phyloP scores from a whole-genome alignment of 2,329 filamentous ascomycete species.

The Cryphonectria nitschkei region DNA sequence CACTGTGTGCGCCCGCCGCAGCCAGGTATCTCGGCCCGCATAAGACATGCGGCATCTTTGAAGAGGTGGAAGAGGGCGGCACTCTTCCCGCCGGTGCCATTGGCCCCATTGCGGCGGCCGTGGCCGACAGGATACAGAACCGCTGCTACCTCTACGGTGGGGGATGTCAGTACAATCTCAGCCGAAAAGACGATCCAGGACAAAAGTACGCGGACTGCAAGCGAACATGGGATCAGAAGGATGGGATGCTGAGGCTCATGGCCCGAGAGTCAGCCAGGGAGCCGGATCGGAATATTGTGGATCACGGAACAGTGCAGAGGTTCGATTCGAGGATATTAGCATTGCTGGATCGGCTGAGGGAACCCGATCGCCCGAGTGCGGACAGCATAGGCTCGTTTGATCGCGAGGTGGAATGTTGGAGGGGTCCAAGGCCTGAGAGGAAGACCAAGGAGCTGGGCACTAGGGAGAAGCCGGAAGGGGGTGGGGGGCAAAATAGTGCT shows the following conservation, averaged over 20 bases:
- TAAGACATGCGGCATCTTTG: constrained; percentile 15
- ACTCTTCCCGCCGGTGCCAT: constrained; percentile 1
- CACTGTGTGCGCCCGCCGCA: neutral
- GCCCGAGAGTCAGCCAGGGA: constrained; percentile 17
- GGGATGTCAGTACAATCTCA: neutral
- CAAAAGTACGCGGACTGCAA: neutral
- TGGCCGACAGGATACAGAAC: constrained; percentile 7
- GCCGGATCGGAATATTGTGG: constrained; percentile 11
- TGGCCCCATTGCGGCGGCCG: neutral
- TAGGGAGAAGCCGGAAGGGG: neutral
- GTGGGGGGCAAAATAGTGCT: constrained; percentile 1
- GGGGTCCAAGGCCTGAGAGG: neutral
- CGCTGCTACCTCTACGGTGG: constrained; percentile 6
- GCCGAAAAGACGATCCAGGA: neutral
- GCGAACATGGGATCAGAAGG: neutral
- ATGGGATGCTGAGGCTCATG: neutral
- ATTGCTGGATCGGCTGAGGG: constrained; percentile 19
- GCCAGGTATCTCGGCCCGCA: constrained; percentile 18
- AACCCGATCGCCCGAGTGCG: neutral
- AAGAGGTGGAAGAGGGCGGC: constrained; percentile 21
- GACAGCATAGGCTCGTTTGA: constrained; percentile 4
- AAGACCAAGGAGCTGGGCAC: neutral
- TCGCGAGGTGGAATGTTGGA: constrained; percentile 9
- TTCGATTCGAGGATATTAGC: constrained; percentile 15
- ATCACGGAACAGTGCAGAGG: constrained; percentile 9